Percentiles rank a stretch among this genome's conserved stretches.
Conservation (phyloP, 1,139 yeast species). For the Saccharomyces hybrid region DNA sequence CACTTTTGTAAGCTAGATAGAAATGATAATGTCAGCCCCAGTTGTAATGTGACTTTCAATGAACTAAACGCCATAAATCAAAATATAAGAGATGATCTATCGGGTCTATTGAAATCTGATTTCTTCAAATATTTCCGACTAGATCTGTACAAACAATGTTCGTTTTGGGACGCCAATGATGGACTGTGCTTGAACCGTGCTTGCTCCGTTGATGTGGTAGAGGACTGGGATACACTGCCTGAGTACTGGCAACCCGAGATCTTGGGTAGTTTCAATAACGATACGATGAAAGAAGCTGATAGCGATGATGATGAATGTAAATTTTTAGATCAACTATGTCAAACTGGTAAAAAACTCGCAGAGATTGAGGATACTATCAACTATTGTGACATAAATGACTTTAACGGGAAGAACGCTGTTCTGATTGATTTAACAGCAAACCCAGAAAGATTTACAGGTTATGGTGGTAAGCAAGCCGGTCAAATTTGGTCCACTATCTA, state of each 20-base stretch:
- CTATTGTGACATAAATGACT: constrained; percentile 42
- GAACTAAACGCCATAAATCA: constrained; percentile 46
- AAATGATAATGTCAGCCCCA: constrained; percentile 29
- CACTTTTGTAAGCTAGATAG: constrained; percentile 33
- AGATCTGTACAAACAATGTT: constrained; percentile 79
- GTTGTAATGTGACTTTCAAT: constrained; percentile 46
- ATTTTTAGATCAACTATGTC: constrained; percentile 30
- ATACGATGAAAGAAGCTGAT: constrained; percentile 33
- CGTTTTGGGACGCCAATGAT: constrained; percentile 76
- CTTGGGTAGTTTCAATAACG: constrained; percentile 52
- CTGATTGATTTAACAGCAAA: constrained; percentile 79
- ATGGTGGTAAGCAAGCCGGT: constrained; percentile 84
- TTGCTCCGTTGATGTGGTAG: constrained; percentile 82
- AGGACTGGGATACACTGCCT: constrained; percentile 59
- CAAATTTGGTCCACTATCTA: constrained; percentile 93
- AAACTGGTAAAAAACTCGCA: constrained; percentile 10
- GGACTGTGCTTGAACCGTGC: constrained; percentile 83
- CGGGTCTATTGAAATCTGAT: constrained; percentile 51
- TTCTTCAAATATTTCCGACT: constrained; percentile 83
- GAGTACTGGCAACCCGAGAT: constrained; percentile 67
- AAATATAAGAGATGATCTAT: constrained; percentile 46
- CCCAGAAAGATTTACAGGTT: constrained; percentile 95
- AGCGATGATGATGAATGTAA: constrained; percentile 27
- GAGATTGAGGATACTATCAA: constrained; percentile 30
- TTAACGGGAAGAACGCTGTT: constrained; percentile 46